Evolutionary conservation across 345 rosid genomes (phyloP).

Genomic region (Gossypium sturtianum): DNA sequence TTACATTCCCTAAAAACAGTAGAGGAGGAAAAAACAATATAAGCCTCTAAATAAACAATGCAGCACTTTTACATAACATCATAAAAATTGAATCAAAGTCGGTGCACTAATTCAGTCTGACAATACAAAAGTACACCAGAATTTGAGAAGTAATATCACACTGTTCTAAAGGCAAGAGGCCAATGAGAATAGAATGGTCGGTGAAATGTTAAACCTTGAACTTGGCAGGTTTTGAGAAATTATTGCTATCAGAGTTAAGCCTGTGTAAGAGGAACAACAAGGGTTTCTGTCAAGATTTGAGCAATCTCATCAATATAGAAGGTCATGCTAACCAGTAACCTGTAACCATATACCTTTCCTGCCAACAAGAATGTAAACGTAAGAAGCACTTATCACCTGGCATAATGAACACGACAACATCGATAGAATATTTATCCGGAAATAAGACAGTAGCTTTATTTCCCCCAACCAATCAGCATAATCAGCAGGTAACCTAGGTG

Average conservation of each 20-base stretch:
- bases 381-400: neutral
- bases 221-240: constrained; percentile 71
- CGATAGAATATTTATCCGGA: constrained; percentile 36
- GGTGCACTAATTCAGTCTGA: neutral
- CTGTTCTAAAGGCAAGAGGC: neutral
- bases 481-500: constrained; percentile 61
- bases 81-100: neutral
- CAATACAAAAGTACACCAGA: constrained; percentile 1
- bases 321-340: constrained; percentile 31
- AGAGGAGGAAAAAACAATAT: neutral
- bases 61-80: neutral
- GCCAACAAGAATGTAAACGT: constrained; percentile 19
- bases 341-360: constrained; percentile 64
- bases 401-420: neutral
- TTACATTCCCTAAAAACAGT: constrained; percentile 58
- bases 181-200: neutral
- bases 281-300: constrained; percentile 53
- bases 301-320: constrained; percentile 74
- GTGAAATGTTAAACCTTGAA: constrained; percentile 52
- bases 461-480: constrained; percentile 91
- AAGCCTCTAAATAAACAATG: neutral
- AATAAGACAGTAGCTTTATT: constrained; percentile 56
- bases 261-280: constrained; percentile 73
- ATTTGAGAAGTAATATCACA: neutral
- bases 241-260: constrained; percentile 79